Evolutionary conservation across 1,284 basidiomycete genomes (phyloP).

Genomic region (Mycena sp.): DNA sequence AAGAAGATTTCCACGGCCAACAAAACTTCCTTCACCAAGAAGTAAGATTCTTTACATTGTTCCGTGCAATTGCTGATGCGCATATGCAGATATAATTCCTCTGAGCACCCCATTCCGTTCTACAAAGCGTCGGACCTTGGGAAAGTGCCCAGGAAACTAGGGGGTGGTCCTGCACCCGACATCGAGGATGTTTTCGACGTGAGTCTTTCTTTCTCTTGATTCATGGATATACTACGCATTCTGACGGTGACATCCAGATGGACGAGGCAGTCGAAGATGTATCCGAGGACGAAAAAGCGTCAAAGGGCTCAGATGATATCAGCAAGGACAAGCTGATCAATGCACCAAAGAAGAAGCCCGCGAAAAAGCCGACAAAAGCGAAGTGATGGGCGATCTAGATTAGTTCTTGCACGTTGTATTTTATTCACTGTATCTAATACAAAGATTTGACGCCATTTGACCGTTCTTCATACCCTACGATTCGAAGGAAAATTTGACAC

Average conservation of each 20-base stretch:
- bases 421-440: too few species aligned
- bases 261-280: slow-evolving; percentile 60
- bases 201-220: slow-evolving; percentile 34
- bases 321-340: slow-evolving; percentile 61
- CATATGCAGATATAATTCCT: slow-evolving; percentile 78
- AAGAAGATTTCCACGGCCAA: slow-evolving; percentile 88
- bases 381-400: too few species aligned
- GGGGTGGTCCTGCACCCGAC: slow-evolving; percentile 79
- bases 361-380: not conserved
- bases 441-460: too few species aligned
- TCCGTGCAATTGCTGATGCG: not conserved
- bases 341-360: slow-evolving; percentile 51
- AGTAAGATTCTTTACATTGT: slow-evolving; percentile 57
- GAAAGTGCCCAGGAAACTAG: slow-evolving; percentile 80
- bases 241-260: too few species aligned
- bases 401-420: too few species aligned
- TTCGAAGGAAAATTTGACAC: too few species aligned
- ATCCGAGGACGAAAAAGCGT: slow-evolving; percentile 60
- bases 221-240: not conserved
- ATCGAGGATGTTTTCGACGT: slow-evolving; percentile 87
- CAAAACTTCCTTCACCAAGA: slow-evolving; percentile 88
- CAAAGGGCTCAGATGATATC: slow-evolving; percentile 52
- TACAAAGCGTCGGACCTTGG: slow-evolving; percentile 86
- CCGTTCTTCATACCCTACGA: too few species aligned
- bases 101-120: slow-evolving; percentile 92